A percentile compares a stretch with the other conserved stretches of the same genome.
phyloP scores from a whole-genome alignment of 2,329 filamentous ascomycete genomes.

The Fusarium dlaminii region DNA sequence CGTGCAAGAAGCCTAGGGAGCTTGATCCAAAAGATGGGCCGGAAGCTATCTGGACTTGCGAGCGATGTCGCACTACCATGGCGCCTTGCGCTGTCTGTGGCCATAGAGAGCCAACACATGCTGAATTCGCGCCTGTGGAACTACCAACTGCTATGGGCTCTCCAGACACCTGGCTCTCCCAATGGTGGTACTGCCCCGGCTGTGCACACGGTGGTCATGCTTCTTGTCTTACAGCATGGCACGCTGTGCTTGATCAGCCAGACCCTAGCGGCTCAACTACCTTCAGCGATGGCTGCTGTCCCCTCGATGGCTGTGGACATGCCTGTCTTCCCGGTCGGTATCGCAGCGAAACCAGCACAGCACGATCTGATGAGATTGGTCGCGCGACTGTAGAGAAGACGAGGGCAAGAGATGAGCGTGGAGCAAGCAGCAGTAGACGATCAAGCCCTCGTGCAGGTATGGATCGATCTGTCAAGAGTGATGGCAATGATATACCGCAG shows the following conservation, averaged over 20 bases:
- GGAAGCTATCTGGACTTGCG: conserved; percentile 65
- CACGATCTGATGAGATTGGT: conserved; percentile 62
- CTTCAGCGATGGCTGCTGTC: conserved; percentile 67
- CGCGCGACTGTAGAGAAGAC: conserved; percentile 56
- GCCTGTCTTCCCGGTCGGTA: conserved; percentile 68
- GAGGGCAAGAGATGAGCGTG: conserved; percentile 40
- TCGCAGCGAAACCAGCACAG: conserved; percentile 57
- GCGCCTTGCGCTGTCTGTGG: conserved; percentile 68
- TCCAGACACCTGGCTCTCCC: conserved; percentile 45
- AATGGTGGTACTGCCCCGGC: conserved; percentile 72
- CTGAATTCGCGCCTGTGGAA: conserved; percentile 50
- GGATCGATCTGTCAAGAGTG: conserved; percentile 51
- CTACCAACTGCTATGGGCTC: conserved; percentile 41
- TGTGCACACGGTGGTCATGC: conserved; percentile 72
- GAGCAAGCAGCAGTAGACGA: conserved; percentile 40
- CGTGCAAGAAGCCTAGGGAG: conserved; percentile 66
- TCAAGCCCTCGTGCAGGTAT: conserved; percentile 42
- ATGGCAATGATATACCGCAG: conserved; percentile 64
- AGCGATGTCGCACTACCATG: conserved; percentile 63
- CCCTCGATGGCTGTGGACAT: conserved; percentile 72
- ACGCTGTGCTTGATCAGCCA: conserved; percentile 49
- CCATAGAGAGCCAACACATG: conserved; percentile 59
- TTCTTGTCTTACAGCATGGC: conserved; percentile 68
- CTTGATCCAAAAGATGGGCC: conserved; percentile 57
- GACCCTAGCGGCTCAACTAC: conserved; percentile 38